Conservation (phyloP, 2,329 filamentous ascomycete genomes). For the Pyricularia pennisetigena region DNA sequence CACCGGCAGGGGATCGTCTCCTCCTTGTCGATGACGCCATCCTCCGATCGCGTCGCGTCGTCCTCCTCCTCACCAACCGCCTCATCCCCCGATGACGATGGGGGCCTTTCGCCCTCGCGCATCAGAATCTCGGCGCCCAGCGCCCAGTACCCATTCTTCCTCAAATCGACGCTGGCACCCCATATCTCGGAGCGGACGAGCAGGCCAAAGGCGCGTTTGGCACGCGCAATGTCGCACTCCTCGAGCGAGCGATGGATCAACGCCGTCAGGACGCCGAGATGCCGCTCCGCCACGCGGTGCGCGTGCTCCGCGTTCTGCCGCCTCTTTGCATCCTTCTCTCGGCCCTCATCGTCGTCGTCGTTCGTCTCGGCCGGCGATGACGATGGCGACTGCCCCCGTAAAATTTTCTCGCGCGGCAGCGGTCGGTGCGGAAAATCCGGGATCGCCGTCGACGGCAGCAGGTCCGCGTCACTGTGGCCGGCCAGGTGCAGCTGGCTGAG, state of each 20-base stretch:
- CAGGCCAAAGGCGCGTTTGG: conserved; percentile 65
- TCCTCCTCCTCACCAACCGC: not conserved
- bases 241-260: conserved; percentile 65
- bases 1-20: conserved; percentile 18
- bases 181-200: conserved; percentile 47
- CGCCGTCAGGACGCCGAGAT: conserved; percentile 58
- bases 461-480: conserved; percentile 38
- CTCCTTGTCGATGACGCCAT: conserved; percentile 1
- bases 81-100: not conserved
- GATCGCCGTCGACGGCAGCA: conserved; percentile 24
- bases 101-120: conserved; percentile 36
- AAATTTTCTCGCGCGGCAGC: conserved; percentile 14
- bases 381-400: not conserved
- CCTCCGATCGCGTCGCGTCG: not conserved
- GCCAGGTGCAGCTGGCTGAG: conserved; percentile 44
- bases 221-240: conserved; percentile 59
- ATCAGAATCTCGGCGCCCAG: conserved; percentile 79
- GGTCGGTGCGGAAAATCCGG: conserved; percentile 43
- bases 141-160: conserved; percentile 64
- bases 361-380: not conserved
- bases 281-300: conserved; percentile 24
- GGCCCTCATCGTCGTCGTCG: conserved; percentile 9
- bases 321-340: conserved; percentile 8
- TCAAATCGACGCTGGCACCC: conserved; percentile 54
- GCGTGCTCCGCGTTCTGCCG: conserved; percentile 15